Base-by-base conservation (phyloP, 345 rosid genomes). In the Corchorus olitorius region DNA sequence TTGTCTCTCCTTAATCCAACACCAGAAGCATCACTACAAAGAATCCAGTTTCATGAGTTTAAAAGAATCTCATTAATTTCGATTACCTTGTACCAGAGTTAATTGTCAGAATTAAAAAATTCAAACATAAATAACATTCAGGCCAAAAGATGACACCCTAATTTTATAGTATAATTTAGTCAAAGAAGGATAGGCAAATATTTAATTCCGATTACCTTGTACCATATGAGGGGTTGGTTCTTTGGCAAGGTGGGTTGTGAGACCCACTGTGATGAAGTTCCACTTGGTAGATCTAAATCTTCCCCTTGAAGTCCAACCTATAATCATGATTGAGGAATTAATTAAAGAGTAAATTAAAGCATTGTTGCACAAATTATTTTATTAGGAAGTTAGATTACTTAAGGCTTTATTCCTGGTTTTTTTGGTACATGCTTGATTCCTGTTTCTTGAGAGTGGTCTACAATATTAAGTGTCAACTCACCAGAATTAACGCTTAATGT, bases 301-400 rank as follows among this genome's bases (percentile, higher is more conserved):
- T 96, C 98, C n/a, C 98, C 99, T 87, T 91, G 80, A 78, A 96
- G 93, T 70, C 97, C 98, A 60, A 88, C 78, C 99, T 93, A 84
- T 64, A 73, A 14, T 70, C 60, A 78, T 49, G 66, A 77, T 73
- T 55, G 11, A 67, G 46, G 65, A 59, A 12, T 39, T 20, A 70
- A 46, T 20, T 65, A 77, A 37, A 54, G 27, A 37, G 11, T 75
- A 63, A 72, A 61, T 55, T 72, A 48, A 35, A 17, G 69, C 19
- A n/a, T 27, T 8, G 62, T 59, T 66, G 62, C n/a, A 59, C 46
- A 33, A 41, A 34, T 6, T 56, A 34, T 6, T 56, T 67, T 22
- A 49, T 72, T 61, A 5, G 17, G 69, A 75, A 15, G 64, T 11
- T 19, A 72, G 56, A 16, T 56, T 5, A 22, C 34, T 19, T 45